Conservation (phyloP, 177 flowering plant species). For the Vitis hybrid region DNA sequence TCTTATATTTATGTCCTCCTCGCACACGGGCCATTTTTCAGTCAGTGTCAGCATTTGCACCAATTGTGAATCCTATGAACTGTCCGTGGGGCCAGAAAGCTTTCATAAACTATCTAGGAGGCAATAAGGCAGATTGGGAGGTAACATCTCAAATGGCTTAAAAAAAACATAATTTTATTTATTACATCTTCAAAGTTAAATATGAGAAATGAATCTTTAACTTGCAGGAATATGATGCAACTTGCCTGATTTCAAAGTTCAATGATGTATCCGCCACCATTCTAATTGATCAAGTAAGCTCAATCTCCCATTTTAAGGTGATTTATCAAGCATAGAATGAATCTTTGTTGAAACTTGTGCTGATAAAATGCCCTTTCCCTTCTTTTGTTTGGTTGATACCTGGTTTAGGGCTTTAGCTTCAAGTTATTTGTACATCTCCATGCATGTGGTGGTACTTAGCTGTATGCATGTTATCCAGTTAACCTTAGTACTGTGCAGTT, state of each 20-base stretch:
- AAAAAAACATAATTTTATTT: background rate
- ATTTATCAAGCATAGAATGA: background rate
- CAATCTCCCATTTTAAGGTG: background rate
- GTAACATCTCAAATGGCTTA: slow-evolving; percentile 33
- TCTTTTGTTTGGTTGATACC: no score
- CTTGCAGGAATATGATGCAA: slow-evolving; percentile 97
- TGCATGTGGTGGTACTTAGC: no score
- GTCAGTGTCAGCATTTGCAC: slow-evolving; percentile 98
- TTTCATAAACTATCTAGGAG: slow-evolving; percentile 88
- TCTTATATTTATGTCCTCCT: background rate
- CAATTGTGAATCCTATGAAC: slow-evolving; percentile 81
- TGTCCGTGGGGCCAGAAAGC: slow-evolving; percentile 99
- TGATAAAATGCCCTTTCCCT: no score
- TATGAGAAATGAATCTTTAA: background rate
- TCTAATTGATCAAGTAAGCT: slow-evolving; percentile 85
- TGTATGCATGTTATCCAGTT: no score
- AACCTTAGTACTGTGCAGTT: no score
- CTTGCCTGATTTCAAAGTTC: slow-evolving; percentile 63
- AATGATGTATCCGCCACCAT: slow-evolving; percentile 62
- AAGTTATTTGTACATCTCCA: no score
- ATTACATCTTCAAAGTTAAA: background rate
- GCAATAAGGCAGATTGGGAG: slow-evolving; percentile 87
- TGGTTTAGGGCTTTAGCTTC: no score
- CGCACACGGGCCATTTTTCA: slow-evolving; percentile 24
- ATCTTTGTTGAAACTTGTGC: background rate